These are phyloP conservation scores for Chaetoscypha palmicola DNA, from an alignment of 2,329 filamentous ascomycete species.

Conservation along the genomic window DNA sequence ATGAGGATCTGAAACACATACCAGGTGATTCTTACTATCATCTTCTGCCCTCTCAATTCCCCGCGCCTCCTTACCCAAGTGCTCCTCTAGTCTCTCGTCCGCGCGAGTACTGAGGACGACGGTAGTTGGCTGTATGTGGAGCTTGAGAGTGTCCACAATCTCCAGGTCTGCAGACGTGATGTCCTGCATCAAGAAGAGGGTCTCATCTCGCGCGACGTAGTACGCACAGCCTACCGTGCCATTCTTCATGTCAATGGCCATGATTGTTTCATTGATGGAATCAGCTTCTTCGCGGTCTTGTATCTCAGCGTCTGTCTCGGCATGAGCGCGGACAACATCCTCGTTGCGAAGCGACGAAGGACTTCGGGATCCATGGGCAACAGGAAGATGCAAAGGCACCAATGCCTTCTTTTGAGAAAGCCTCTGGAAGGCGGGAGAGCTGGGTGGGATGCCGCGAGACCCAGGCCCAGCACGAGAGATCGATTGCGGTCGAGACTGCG, in stretches of 20 bases:
- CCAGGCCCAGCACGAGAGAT: constrained; percentile 19
- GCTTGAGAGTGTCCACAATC: constrained; percentile 53
- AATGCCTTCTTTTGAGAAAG: constrained; percentile 14
- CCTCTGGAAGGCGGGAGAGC: constrained; percentile 16
- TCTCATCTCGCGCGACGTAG: constrained; percentile 64
- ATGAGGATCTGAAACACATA: neutral
- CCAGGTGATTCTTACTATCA: constrained; percentile 17
- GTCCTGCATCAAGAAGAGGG: constrained; percentile 71
- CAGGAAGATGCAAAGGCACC: no score
- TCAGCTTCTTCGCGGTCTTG: constrained; percentile 39
- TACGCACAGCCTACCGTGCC: constrained; percentile 77
- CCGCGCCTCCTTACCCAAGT: constrained; percentile 28
- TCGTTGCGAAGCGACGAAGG: constrained; percentile 12
- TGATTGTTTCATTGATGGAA: constrained; percentile 60
- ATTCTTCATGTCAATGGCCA: constrained; percentile 69
- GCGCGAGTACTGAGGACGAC: constrained; percentile 39
- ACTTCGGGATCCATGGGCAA: no score
- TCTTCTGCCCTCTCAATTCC: constrained; percentile 21
- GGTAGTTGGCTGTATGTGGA: constrained; percentile 48
- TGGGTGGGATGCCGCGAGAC: constrained; percentile 10
- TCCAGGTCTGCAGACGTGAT: constrained; percentile 62
- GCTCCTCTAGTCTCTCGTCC: constrained; percentile 29
- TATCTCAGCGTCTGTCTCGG: constrained; percentile 29
- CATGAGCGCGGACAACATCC: constrained; percentile 8
- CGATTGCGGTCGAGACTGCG: constrained; percentile 8